Percentiles rank a stretch among this genome's conserved stretches.
phyloP scores from a whole-genome alignment of 768 basidiomycete species.

The Tephrocybe sp. region DNA sequence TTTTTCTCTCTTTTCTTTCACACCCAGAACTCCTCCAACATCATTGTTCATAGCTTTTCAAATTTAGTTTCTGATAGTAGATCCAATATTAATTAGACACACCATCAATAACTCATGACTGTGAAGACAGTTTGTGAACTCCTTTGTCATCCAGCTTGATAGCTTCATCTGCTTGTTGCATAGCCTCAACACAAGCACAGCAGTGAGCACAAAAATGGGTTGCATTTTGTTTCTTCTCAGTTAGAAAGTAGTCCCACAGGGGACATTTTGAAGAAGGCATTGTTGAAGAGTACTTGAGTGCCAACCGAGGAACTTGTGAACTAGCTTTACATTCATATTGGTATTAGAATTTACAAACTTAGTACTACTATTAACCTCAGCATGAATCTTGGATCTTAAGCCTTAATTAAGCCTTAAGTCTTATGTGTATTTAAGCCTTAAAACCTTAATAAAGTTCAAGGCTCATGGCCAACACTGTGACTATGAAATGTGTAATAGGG shows the following conservation, averaged over 20 bases:
- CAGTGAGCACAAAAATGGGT: slow-evolving; percentile 21
- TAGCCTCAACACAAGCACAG: slow-evolving; percentile 16
- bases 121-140: slow-evolving; percentile 5
- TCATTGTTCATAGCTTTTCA: background rate
- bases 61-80: background rate
- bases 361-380: background rate
- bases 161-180: slow-evolving; percentile 6
- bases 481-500: too few species aligned
- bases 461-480: background rate
- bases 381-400: background rate
- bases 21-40: background rate
- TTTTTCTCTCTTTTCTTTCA: too few species aligned
- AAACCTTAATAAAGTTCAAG: background rate
- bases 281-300: background rate
- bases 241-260: slow-evolving; percentile 19
- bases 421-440: background rate
- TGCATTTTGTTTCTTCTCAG: slow-evolving; percentile 20
- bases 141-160: slow-evolving; percentile 16
- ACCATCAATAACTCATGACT: slow-evolving; percentile 18
- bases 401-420: background rate
- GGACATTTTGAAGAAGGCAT: slow-evolving; percentile 19
- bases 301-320: background rate
- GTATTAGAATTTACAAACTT: background rate
- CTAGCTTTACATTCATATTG: background rate
- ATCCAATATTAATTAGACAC: background rate